These are phyloP conservation scores for Sporothrix phasma DNA, from an alignment of 2,329 filamentous ascomycete genomes.

Conservation along the genomic window DNA sequence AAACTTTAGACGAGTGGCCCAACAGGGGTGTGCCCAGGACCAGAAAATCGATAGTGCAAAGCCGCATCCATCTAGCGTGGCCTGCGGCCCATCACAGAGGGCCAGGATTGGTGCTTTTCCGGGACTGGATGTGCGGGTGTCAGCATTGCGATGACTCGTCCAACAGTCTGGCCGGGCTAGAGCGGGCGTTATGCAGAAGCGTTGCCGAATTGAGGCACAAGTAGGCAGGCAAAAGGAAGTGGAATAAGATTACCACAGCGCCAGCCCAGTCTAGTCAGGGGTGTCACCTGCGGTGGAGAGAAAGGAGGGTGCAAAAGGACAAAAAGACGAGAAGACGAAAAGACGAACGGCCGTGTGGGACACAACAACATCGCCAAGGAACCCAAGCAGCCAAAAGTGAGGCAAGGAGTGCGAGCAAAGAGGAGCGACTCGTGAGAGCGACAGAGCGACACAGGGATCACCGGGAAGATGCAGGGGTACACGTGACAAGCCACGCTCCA, in stretches of 20 bases:
- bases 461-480: neutral
- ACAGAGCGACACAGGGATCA: neutral
- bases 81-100: neutral
- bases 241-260: slow-evolving; percentile 2
- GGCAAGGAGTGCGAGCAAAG: neutral
- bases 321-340: neutral
- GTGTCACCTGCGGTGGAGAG: neutral
- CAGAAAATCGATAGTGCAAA: neutral
- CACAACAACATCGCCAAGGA: neutral
- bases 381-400: neutral
- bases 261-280: slow-evolving; percentile 2
- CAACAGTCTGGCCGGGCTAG: neutral
- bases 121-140: neutral
- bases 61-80: neutral
- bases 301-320: neutral
- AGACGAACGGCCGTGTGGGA: neutral
- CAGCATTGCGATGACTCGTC: neutral
- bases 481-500: neutral
- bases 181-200: slow-evolving; percentile 4
- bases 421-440: too few species aligned
- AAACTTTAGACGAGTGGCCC: neutral
- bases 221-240: neutral
- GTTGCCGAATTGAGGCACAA: slow-evolving; percentile 4
- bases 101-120: neutral
- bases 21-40: neutral